Evolutionary conservation across 2,329 filamentous ascomycete genomes (phyloP).

Genomic region (Bisporella sp.): DNA sequence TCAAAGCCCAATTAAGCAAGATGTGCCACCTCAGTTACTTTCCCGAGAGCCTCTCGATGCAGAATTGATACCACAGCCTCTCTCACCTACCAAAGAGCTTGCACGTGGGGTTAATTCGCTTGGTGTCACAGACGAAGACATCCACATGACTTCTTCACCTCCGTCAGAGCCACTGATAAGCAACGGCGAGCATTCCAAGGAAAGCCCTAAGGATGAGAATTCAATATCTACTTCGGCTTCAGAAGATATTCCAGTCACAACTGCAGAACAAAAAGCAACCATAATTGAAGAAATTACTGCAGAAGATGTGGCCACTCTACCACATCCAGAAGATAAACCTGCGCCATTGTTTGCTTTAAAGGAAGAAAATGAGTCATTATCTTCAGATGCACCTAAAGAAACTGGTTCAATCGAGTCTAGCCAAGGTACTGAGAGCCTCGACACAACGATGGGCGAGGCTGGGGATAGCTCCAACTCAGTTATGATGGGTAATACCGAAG

Average conservation of each 20-base stretch:
- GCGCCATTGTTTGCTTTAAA: slow-evolving; percentile 56
- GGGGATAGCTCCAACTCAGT: slow-evolving; percentile 24
- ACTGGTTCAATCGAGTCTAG: slow-evolving; percentile 15
- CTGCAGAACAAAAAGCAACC: slow-evolving; percentile 7
- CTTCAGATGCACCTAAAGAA: neutral
- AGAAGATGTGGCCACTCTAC: slow-evolving; percentile 32
- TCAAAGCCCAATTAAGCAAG: slow-evolving; percentile 30
- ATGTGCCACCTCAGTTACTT: neutral
- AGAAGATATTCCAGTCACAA: slow-evolving; percentile 9
- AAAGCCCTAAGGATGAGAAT: slow-evolving; percentile 19
- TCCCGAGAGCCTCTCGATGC: slow-evolving; percentile 40
- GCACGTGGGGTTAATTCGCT: slow-evolving; percentile 23
- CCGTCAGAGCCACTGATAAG: slow-evolving; percentile 2
- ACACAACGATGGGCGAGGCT: slow-evolving; percentile 27
- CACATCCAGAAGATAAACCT: slow-evolving; percentile 61
- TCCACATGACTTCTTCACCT: slow-evolving; percentile 17
- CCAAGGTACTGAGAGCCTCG: slow-evolving; percentile 16
- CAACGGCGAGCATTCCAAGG: slow-evolving; percentile 10
- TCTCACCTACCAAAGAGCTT: slow-evolving; percentile 44
- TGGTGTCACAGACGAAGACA: slow-evolving; percentile 20
- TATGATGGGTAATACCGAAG: slow-evolving; percentile 21
- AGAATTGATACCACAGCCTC: slow-evolving; percentile 48
- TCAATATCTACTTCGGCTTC: slow-evolving; percentile 9
- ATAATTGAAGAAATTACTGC: slow-evolving; percentile 2
- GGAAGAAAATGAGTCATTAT: slow-evolving; percentile 12